Evolutionary conservation across 179 eudicot genomes (phyloP), one percentile per base, ranked within the genome.

Genomic region (Beta lomatogona): DNA sequence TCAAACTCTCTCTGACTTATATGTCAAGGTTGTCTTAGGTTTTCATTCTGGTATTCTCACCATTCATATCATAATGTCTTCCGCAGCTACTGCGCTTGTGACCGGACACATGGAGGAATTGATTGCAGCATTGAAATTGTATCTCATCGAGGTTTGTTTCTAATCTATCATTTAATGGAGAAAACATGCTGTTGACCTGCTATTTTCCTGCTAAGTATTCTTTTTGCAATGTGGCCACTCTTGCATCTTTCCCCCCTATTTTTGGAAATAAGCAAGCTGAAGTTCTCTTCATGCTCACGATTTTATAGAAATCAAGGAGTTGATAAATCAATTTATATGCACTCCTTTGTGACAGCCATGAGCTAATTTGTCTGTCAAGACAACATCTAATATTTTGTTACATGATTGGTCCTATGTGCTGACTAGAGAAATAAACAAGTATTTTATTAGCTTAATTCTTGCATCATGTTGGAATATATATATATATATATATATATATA

Each of bases 101-200:
- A 92, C 86, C 91, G 93, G 68, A 84, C 90, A 61, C 94, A 92
- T 85, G 99, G 99, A 80, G 98, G 99, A 81, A 80, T 90, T 73
- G 99, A 96, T 82, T 96, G 99, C 87, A 91, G 98, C 84, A 78
- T 91, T 79, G 93, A 92, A 83, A 85, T 96, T 81, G 89, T 96
- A 74, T 86, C 99, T 19, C 89, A 81, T 80, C 87, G 71, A 87
- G 99, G 99, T 96, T 89, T 76, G 52, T 76, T 36, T 36, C 41
- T 2, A 36, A 36, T 36, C 41, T 36, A 36, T 36, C 41, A 36
- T 36, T 57, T 15, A 25, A 44, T 19, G 22, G 21, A 21, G 63
- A 70, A 13, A 13, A 25, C 65, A 57, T 72, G 31, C 1, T 67
- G 41, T 48, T 77, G 67, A 45, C 76, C n/a, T 1, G 58, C 13